Evolutionary conservation across 208 protist species (phyloP).

Genomic region (Trypanosoma lewisi): DNA sequence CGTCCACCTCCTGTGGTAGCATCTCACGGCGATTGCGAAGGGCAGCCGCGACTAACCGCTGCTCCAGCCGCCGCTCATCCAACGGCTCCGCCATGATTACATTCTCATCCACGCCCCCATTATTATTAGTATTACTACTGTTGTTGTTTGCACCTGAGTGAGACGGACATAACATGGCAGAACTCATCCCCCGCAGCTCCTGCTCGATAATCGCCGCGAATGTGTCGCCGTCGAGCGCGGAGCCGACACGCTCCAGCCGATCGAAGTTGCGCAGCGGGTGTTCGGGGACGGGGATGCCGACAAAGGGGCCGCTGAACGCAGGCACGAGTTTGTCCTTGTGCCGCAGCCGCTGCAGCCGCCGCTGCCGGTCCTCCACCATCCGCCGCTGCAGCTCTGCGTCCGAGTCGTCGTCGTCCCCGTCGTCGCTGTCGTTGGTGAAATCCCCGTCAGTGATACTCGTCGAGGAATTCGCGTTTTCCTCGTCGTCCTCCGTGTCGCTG

Average conservation of each 20-base stretch:
- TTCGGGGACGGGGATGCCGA: conserved; percentile 45
- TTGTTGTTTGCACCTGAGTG: background rate
- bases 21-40: conserved; percentile 71
- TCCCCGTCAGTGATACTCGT: conserved; percentile 65
- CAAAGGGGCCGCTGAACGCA: conserved; percentile 80
- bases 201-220: conserved; percentile 46
- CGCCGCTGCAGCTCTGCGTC: conserved; percentile 73
- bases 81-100: background rate
- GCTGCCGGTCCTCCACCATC: conserved; percentile 69
- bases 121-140: background rate
- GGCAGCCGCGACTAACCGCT: conserved; percentile 44
- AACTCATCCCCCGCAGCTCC: conserved; percentile 28
- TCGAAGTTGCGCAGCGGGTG: conserved; percentile 76
- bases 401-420: conserved; percentile 59
- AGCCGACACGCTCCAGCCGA: conserved; percentile 46
- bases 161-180: background rate
- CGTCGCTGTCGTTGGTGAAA: conserved; percentile 64
- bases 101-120: background rate
- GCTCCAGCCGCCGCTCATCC: background rate
- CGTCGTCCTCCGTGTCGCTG: conserved; percentile 28
- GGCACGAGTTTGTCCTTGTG: conserved; percentile 83
- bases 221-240: conserved; percentile 31
- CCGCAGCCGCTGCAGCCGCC: conserved; percentile 65
- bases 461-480: conserved; percentile 23
- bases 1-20: conserved; percentile 59